These are phyloP conservation scores for Ophiostoma australiae DNA, from an alignment of 2,329 filamentous ascomycete genomes.

Conservation along the genomic window DNA sequence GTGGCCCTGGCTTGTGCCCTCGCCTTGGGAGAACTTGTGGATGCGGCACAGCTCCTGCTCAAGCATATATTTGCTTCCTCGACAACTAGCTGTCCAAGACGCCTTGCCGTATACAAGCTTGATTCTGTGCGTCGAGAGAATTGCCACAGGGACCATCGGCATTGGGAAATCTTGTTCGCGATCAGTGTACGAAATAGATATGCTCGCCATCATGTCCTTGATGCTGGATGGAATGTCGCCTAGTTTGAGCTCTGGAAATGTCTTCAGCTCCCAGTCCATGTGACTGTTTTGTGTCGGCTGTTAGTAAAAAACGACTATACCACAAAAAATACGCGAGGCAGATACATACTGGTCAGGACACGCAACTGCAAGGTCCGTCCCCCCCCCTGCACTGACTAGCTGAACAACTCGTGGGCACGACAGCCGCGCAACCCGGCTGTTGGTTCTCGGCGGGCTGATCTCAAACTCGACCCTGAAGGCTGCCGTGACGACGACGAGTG, in stretches of 20 bases:
- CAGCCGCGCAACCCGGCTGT: conserved; percentile 13
- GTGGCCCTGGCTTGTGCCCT: not conserved
- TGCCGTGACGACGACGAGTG: conserved; percentile 26
- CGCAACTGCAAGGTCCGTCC: conserved; percentile 31
- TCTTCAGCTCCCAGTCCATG: conserved; percentile 39
- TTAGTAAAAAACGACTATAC: not conserved
- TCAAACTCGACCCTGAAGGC: conserved; percentile 28
- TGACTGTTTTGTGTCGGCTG: conserved; percentile 30
- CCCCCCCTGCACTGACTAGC: conserved; percentile 14
- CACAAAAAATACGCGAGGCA: not conserved
- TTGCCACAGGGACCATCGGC: conserved; percentile 26
- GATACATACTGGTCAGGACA: conserved; percentile 35
- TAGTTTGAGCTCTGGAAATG: conserved; percentile 29
- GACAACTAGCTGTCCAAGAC: conserved; percentile 35
- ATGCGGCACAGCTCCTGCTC: conserved; percentile 38
- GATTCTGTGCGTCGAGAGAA: conserved; percentile 28
- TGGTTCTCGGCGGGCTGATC: conserved; percentile 18
- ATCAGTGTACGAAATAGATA: conserved; percentile 28
- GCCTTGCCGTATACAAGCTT: conserved; percentile 34
- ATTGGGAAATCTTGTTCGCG: conserved; percentile 31
- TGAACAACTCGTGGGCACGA: conserved; percentile 24
- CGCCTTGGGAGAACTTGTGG: conserved; percentile 32
- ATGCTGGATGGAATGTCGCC: conserved; percentile 28
- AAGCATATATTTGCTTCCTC: conserved; percentile 33
- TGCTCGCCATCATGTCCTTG: conserved; percentile 29